phyloP scores from a whole-genome alignment of 257 asterid species.

The Prunella vulgaris region DNA sequence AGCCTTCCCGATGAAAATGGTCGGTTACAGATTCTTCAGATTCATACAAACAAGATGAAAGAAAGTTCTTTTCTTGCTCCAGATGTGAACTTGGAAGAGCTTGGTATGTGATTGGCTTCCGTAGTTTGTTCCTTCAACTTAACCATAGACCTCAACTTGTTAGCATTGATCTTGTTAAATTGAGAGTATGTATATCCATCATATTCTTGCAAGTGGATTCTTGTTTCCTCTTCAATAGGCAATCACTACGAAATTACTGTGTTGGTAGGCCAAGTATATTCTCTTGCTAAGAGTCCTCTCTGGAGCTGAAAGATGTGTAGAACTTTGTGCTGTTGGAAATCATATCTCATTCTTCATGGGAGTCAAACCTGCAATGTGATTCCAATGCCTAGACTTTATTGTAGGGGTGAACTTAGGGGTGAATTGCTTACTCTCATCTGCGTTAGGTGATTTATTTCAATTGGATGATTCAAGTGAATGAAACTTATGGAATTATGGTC shows the following conservation, averaged over 20 bases:
- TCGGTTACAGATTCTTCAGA: constrained; percentile 94
- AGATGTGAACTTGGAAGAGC: constrained; percentile 86
- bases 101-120: constrained; percentile 54
- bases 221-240: neutral
- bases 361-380: neutral
- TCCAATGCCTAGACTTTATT: neutral
- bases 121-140: constrained; percentile 3
- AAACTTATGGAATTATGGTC: neutral
- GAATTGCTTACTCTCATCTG: neutral
- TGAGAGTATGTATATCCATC: constrained; percentile 3
- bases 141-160: neutral
- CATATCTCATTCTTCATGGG: neutral
- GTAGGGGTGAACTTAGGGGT: neutral
- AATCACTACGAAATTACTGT: neutral
- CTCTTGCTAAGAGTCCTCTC: neutral
- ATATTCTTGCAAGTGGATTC: constrained; percentile 7
- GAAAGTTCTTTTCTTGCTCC: constrained; percentile 94
- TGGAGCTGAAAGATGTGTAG: neutral
- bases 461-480: neutral
- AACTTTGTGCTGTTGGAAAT: constrained; percentile 13
- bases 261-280: constrained; percentile 8
- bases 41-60: constrained; percentile 95
- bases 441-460: neutral
- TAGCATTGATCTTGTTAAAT: constrained; percentile 3
- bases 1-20: constrained; percentile 99